These are phyloP conservation scores for Mycena vulgaris DNA, from an alignment of 768 basidiomycete genomes.

Conservation along the genomic window DNA sequence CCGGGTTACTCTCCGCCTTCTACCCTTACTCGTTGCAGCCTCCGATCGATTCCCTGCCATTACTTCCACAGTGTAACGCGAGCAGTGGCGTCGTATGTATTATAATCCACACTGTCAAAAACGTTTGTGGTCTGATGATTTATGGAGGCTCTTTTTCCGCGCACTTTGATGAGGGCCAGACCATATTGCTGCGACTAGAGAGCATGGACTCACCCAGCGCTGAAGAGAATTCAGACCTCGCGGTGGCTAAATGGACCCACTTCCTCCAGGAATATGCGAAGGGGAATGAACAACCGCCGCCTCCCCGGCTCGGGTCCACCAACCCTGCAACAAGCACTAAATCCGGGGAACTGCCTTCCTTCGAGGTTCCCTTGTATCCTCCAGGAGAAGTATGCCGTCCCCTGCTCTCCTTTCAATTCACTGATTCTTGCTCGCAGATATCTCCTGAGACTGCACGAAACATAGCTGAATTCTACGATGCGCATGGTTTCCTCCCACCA, in stretches of 20 bases:
- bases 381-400: constrained; percentile 9
- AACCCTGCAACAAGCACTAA: neutral
- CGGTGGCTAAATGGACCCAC: constrained; percentile 11
- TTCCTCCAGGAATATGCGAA: constrained; percentile 15
- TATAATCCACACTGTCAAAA: no score
- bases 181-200: no score
- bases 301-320: constrained; percentile 3
- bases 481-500: constrained; percentile 30
- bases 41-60: no score
- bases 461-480: constrained; percentile 30
- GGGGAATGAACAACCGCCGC: constrained; percentile 12
- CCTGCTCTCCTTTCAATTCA: neutral
- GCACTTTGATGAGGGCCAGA: no score
- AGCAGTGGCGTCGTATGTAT: no score
- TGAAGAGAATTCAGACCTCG: neutral
- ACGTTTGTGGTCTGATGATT: no score
- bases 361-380: constrained; percentile 26
- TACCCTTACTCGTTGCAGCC: no score
- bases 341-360: neutral
- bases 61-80: no score
- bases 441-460: constrained; percentile 15
- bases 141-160: no score
- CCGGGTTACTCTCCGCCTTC: no score
- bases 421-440: constrained; percentile 7
- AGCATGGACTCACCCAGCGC: neutral